Evolutionary conservation across 2,329 filamentous ascomycete species (phyloP), one percentile per base, ranked within the genome.

Genomic region (Alternaria alternata): DNA sequence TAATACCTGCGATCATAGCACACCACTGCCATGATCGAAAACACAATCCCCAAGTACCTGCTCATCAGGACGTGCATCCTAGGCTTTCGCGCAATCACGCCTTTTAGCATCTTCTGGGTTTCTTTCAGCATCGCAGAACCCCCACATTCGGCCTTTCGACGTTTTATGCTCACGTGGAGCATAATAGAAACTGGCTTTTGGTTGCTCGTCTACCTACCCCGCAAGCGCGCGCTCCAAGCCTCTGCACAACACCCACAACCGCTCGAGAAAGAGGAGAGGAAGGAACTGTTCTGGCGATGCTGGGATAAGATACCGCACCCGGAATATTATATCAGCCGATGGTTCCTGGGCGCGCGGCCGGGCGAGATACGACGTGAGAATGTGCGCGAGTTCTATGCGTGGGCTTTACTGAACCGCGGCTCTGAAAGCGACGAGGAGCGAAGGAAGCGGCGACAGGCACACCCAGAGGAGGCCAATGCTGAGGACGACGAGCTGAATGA

Each of bases 351-450:
- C 32, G 86, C 88, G 2, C 79, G 84, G 9, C 58, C 81, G 1
- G 74, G 80, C 18, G 87, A 89, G 34, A 87, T 92, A 55, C 81
- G 84, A 44, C 80, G 85, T n/a, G 88, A 91, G n/a, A 91, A 92
- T 68, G 76, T 91, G 53, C 84, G 82, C 65, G 87, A 90, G 62
- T 91, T 91, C 66, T 75, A 90, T 22, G 80, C 85, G 8, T 92
- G 90, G 90, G 88, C 86, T 1, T 87, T 92, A 68, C 86, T 89
- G 60, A 87, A 89, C 62, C 78, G 79, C 9, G 80, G 78, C 9
- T 77, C 82, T 4, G 73, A 75, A 48, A 77, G 79, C 26, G 68
- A 69, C 18, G 67, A 67, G 4, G 62, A 66, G 56, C 56, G 66
- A 39, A 59, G 39, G 12, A 57, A 61, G 42, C 39, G 59, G 12